Base-by-base conservation (phyloP, 225 moss, liverwort and hornwort species). In the Antitrichia curtipendula region DNA sequence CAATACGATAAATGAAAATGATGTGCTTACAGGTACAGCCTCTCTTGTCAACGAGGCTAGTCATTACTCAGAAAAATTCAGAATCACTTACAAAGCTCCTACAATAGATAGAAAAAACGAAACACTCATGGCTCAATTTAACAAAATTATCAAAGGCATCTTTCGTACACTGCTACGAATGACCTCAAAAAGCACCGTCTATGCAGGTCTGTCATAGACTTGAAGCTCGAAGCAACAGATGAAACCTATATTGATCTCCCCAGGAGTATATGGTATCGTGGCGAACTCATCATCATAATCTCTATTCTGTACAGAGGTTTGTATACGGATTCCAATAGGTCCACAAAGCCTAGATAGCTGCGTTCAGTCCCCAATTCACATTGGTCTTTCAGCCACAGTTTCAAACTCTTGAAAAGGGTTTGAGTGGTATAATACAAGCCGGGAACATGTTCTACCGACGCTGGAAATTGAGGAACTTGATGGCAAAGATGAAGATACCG, bases 391-490 rank as follows among this genome's bases (percentile, higher is more conserved):
- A 24, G 52, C 12, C 82, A 50, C 45, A 82, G 40, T 38, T 53
- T 45, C 45, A 45, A 19, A 54, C 40, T 54, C 53, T 52, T 14
- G 29, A 50, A 68, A 69, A 45, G 8, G 54, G 54, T 29, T 56
- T 12, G 2, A 28, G 65, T 27, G 82, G 40, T 86, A 89, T 80
- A 27, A 47, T 86, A 91, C 89, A 86, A 80, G 86, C 28, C 25
- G n/a, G n/a, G 54, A 54, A 19, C 17, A 6, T n/a, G n/a, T 53
- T 52, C 81, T 85, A 93, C 14, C 93, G 93, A 8, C 89, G 90
- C 84, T 93, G 93, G 90, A 93, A 93, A 53, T 93, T 93, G 86
- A 93, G 90, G 88, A 89, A 90, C 89, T 92, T 93, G 85, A 93
- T 93, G 84, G 89, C 90, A 10, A 92, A 87, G 90, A 92, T 59